Base-by-base conservation (phyloP, 2,329 filamentous ascomycete genomes). In the Davidsoniella neocaledoniae region DNA sequence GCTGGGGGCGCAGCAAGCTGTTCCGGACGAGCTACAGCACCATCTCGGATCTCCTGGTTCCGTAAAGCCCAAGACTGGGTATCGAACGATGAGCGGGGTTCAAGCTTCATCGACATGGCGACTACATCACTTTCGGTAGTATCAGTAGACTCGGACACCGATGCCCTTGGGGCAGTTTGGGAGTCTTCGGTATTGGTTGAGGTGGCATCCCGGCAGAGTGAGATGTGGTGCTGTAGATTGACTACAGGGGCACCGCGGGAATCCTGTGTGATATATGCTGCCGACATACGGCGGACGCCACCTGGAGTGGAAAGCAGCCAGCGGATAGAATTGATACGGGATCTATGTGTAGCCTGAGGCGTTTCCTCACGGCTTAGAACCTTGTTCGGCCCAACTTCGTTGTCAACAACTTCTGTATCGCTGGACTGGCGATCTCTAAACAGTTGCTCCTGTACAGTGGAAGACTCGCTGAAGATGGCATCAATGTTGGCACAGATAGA, bases 291-390 rank as follows among this genome's bases (percentile, higher is more conserved):
- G 21, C 42, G 36, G 25, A 46, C 43, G 9, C 42, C 37, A 21
- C 43, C 26, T 7, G 49, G 49, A 12, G 23, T 40, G 4, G 38
- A 25, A 14, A 50, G 29, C 8, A 50, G 43, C 49, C 49, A 46
- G 4, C 43, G 43, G 16, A 50, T 50, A 9, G 49, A 46, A 43
- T 46, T 50, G 23, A 50, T 50, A 3, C 38, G 49, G 2, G 29
- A 43, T 26, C 23, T 19, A 21, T 29, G 42, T 29, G 4, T 46
- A 17, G 23, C 36, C 12, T n/a, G 17, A 10, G 4, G 44, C 17
- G 44, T 14, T 23, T 43, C 29, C 9, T 46, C 26, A 17, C 14
- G 10, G 43, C 8, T 16, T 37, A 14, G 21, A 43, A 5, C 5
- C 10, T 16, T 10, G 23, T 23, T 16, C 14, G 33, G 9, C 12